Conservation (phyloP, 202 grass and related monocot genomes). For the Dendrocalamus latiflorus region DNA sequence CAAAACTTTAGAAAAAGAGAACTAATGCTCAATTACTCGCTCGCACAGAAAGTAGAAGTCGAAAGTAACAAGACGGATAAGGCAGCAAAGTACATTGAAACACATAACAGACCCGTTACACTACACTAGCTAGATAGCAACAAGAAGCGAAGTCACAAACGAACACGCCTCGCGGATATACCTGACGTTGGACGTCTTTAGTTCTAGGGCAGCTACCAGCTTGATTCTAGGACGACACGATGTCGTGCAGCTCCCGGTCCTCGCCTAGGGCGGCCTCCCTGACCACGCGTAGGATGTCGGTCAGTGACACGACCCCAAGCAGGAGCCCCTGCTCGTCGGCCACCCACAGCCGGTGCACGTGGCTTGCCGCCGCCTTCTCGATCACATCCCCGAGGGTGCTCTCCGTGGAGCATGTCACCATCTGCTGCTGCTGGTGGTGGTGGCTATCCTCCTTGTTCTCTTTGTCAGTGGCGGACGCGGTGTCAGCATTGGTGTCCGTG, state of each 20-base stretch:
- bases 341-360: slow-evolving; percentile 82
- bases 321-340: slow-evolving; percentile 35
- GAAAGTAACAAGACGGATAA: too few relatives aligned
- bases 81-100: too few relatives aligned
- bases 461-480: neutral
- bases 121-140: too few relatives aligned
- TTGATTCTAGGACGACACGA: neutral
- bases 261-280: slow-evolving; percentile 53
- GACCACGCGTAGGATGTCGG: slow-evolving; percentile 48
- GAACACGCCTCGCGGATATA: too few relatives aligned
- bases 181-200: too few relatives aligned
- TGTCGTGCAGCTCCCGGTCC: slow-evolving; percentile 17
- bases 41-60: too few relatives aligned
- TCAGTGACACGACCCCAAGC: slow-evolving; percentile 55
- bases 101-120: too few relatives aligned
- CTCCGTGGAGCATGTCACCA: slow-evolving; percentile 50
- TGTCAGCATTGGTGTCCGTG: neutral
- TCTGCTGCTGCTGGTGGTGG: neutral
- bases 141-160: too few relatives aligned
- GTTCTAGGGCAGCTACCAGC: too few relatives aligned
- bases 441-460: neutral
- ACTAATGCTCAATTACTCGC: too few relatives aligned
- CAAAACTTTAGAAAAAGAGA: too few relatives aligned
- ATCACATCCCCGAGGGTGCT: slow-evolving; percentile 56
- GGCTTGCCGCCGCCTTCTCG: slow-evolving; percentile 37